phyloP scores from a whole-genome alignment of 257 asterid species.

The Eucommia ulmoides region DNA sequence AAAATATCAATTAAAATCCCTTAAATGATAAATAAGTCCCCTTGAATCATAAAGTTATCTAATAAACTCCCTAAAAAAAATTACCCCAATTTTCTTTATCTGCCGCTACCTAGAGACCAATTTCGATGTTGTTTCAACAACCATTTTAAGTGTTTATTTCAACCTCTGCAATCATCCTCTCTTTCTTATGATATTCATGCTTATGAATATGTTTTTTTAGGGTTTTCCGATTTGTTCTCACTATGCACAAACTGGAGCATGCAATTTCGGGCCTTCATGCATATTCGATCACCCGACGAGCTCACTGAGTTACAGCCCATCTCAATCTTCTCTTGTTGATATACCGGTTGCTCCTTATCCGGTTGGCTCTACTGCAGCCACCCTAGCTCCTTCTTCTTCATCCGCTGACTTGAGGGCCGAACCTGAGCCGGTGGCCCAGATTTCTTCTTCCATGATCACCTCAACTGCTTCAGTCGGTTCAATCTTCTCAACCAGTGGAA shows the following conservation, averaged over 20 bases:
- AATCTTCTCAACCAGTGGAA: neutral
- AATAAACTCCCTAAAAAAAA: no score
- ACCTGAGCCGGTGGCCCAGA: constrained; percentile 16
- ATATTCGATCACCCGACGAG: constrained; percentile 82
- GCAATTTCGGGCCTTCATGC: constrained; percentile 86
- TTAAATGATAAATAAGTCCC: no score
- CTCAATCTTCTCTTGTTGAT: constrained; percentile 80
- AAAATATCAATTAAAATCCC: no score
- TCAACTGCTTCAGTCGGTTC: constrained; percentile 13
- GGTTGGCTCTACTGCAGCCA: constrained; percentile 53
- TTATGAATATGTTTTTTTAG: constrained; percentile 21
- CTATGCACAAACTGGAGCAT: constrained; percentile 69
- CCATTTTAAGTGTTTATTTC: no score
- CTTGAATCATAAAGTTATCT: no score
- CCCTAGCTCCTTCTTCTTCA: constrained; percentile 47
- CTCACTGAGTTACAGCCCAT: constrained; percentile 61
- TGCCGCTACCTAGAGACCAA: no score
- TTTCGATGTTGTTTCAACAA: no score
- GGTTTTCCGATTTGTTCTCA: constrained; percentile 74
- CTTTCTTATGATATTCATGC: neutral
- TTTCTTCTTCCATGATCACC: constrained; percentile 16
- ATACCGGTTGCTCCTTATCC: constrained; percentile 93
- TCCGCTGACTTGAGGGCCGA: constrained; percentile 31
- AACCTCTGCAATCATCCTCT: no score
- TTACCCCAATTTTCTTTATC: no score